These are phyloP conservation scores for Syncephalastrum racemosum DNA, from an alignment of 371 early-diverging fungal genomes.

Conservation along the genomic window DNA sequence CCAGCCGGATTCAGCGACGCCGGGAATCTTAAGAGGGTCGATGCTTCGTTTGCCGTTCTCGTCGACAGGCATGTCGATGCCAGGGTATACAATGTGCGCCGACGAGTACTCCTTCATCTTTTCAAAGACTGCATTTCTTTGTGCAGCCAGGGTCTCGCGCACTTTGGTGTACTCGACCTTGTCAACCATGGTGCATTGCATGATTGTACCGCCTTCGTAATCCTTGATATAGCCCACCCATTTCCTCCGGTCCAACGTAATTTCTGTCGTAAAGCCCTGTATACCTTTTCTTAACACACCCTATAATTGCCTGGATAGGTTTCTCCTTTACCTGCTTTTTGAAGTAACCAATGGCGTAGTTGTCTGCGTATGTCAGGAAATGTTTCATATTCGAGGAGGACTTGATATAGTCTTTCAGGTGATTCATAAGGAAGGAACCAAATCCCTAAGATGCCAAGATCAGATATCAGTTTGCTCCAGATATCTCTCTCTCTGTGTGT, in stretches of 20 bases:
- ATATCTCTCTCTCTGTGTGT: constrained; percentile 12
- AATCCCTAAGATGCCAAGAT: constrained; percentile 74
- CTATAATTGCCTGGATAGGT: neutral
- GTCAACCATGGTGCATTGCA: constrained; percentile 82
- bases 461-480: too few relatives aligned
- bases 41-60: constrained; percentile 47
- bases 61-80: constrained; percentile 66
- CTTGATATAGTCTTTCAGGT: constrained; percentile 89
- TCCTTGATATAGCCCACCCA: constrained; percentile 99
- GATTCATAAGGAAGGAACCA: constrained; percentile 92
- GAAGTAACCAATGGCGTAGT: constrained; percentile 99
- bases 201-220: constrained; percentile 99
- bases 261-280: constrained; percentile 96
- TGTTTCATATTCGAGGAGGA: constrained; percentile 70
- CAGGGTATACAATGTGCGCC: constrained; percentile 80
- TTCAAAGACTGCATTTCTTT: constrained; percentile 77
- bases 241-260: constrained; percentile 85
- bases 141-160: constrained; percentile 61
- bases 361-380: constrained; percentile 99
- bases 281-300: neutral
- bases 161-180: constrained; percentile 58
- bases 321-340: constrained; percentile 85
- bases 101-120: constrained; percentile 75
- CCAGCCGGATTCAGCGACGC: constrained; percentile 92
- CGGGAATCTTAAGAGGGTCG: constrained; percentile 67